Conservation (phyloP, 202 grass and related monocot genomes). For the Alloteropsis angusta region DNA sequence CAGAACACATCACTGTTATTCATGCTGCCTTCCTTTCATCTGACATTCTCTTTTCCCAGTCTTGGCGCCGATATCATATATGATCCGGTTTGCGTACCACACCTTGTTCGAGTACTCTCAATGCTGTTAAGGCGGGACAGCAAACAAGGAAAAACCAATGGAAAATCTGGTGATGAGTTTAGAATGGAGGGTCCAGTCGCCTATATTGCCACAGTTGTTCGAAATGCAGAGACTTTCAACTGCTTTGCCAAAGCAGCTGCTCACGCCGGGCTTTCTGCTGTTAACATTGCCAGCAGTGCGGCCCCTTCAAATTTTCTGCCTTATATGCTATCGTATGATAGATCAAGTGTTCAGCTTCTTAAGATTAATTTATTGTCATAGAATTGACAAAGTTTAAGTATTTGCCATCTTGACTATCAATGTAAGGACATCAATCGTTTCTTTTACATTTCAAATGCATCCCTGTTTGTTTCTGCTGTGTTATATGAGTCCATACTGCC, state of each 20-base stretch:
- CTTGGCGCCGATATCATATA: constrained; percentile 94
- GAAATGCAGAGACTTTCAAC: constrained; percentile 67
- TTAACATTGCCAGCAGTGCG: constrained; percentile 35
- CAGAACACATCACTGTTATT: neutral
- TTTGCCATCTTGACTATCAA: neutral
- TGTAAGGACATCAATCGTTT: neutral
- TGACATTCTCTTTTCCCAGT: constrained; percentile 25
- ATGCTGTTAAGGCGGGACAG: constrained; percentile 16
- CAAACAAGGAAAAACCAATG: neutral
- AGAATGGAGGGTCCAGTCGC: constrained; percentile 30
- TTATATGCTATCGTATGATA: constrained; percentile 77
- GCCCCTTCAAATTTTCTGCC: constrained; percentile 49
- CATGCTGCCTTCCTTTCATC: neutral
- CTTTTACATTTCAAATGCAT: neutral
- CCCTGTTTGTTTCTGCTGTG: neutral
- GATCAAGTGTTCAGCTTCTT: constrained; percentile 73
- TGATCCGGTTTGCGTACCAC: constrained; percentile 51
- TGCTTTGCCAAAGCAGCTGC: constrained; percentile 52
- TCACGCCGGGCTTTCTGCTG: constrained; percentile 40
- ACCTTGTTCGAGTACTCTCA: constrained; percentile 64
- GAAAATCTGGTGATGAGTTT: constrained; percentile 1
- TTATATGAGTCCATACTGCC: neutral
- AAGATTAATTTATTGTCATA: constrained; percentile 20
- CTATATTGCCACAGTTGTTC: constrained; percentile 74
- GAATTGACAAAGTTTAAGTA: neutral